Percentiles rank a stretch among this genome's conserved stretches.
Evolutionary conservation across 2,329 filamentous ascomycete species (phyloP).

Genomic region (Pestalotiopsis sp.): DNA sequence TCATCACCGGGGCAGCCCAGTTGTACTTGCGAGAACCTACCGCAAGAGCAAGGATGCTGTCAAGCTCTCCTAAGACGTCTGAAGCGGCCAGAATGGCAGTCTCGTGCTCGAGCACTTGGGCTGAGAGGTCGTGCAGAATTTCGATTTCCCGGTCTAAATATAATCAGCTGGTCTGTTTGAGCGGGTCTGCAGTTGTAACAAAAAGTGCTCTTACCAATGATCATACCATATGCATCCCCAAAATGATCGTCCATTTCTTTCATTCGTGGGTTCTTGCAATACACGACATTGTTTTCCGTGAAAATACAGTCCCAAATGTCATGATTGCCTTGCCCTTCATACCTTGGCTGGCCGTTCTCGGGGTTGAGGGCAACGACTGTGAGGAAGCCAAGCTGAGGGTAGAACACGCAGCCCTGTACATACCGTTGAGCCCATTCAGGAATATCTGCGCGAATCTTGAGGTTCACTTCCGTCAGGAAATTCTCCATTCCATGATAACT

Average conservation of each 20-base stretch:
- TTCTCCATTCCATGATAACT: constrained; percentile 77
- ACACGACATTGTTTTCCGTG: constrained; percentile 67
- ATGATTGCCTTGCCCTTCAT: constrained; percentile 58
- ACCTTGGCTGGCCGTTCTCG: constrained; percentile 59
- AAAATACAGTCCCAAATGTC: constrained; percentile 81
- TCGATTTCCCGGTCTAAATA: constrained; percentile 80
- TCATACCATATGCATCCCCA: constrained; percentile 83
- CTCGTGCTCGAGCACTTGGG: constrained; percentile 70
- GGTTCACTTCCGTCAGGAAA: constrained; percentile 69
- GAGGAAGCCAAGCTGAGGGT: constrained; percentile 90
- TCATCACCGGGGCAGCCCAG: constrained; percentile 71
- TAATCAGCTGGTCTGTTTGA: neutral
- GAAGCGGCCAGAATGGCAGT: constrained; percentile 68
- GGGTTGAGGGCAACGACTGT: constrained; percentile 70
- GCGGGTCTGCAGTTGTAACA: neutral
- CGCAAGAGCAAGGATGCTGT: constrained; percentile 80
- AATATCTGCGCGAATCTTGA: constrained; percentile 62
- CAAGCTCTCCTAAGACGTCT: constrained; percentile 82
- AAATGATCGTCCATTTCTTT: constrained; percentile 76
- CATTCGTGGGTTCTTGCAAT: constrained; percentile 88
- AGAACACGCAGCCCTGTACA: constrained; percentile 79
- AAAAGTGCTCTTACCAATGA: constrained; percentile 63
- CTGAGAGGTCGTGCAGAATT: constrained; percentile 76
- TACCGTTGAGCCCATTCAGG: constrained; percentile 58
- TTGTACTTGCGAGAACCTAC: constrained; percentile 75